Evolutionary conservation across 345 rosid species (phyloP).

Genomic region (Erysimum cheiranthoides): DNA sequence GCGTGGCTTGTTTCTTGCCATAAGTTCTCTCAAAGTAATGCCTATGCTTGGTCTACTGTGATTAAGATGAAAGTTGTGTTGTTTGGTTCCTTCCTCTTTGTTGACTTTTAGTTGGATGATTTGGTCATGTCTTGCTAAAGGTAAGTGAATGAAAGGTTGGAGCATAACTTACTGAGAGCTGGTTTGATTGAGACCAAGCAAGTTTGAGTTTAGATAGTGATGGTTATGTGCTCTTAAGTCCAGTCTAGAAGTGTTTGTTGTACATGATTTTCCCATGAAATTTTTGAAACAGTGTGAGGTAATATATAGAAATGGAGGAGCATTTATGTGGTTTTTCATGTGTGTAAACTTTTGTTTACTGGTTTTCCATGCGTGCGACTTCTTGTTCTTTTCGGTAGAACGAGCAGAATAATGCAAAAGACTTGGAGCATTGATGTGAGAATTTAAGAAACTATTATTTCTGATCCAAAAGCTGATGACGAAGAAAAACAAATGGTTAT

Average conservation of each 20-base stretch:
- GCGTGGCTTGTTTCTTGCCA: slow-evolving; percentile 41
- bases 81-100: slow-evolving; percentile 21
- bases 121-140: slow-evolving; percentile 1
- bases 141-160: slow-evolving; percentile 3
- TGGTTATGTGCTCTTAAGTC: neutral
- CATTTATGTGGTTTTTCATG: slow-evolving; percentile 13
- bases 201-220: neutral
- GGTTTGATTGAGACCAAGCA: slow-evolving; percentile 13
- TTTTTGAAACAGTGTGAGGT: slow-evolving; percentile 3
- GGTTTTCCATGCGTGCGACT: slow-evolving; percentile 17
- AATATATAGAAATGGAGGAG: slow-evolving; percentile 15
- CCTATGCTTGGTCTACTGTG: slow-evolving; percentile 30
- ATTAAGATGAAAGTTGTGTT: slow-evolving; percentile 6
- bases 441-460: slow-evolving; percentile 33
- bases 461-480: slow-evolving; percentile 29
- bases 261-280: neutral
- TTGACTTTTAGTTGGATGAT: slow-evolving; percentile 36
- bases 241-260: neutral
- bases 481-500: slow-evolving; percentile 26
- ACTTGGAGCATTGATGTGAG: slow-evolving; percentile 36
- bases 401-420: slow-evolving; percentile 9
- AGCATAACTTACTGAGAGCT: slow-evolving; percentile 6
- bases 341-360: slow-evolving; percentile 18
- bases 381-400: slow-evolving; percentile 22
- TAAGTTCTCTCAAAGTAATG: slow-evolving; percentile 4